Conservation (phyloP, 148 eudicot species). For the Nepenthes gracilis region DNA sequence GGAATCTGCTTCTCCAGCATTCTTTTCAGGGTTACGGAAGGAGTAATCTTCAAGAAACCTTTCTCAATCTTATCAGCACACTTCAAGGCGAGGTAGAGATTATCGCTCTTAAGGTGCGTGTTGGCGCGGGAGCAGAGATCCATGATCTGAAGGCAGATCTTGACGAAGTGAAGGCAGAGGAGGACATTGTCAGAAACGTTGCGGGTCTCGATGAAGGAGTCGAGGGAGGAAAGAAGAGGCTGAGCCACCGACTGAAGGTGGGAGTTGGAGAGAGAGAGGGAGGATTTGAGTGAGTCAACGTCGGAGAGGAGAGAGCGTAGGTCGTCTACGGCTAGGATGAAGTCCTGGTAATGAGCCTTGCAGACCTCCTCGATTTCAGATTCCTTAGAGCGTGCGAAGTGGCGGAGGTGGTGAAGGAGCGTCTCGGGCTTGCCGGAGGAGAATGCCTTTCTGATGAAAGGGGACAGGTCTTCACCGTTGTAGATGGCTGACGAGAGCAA, state of each 20-base stretch:
- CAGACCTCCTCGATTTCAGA: conserved; percentile 83
- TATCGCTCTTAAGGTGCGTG: conserved; percentile 28
- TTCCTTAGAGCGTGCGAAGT: conserved; percentile 61
- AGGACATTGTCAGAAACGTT: conserved; percentile 36
- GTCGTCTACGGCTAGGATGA: conserved; percentile 89
- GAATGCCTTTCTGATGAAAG: conserved; percentile 78
- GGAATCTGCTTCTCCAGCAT: conserved; percentile 79
- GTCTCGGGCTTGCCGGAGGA: conserved; percentile 66
- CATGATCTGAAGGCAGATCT: conserved; percentile 24
- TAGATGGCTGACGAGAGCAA: conserved; percentile 80
- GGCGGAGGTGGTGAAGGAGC: conserved; percentile 58
- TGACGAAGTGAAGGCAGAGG: conserved; percentile 30
- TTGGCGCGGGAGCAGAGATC: conserved; percentile 65
- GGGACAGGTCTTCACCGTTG: conserved; percentile 82
- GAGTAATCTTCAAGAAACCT: conserved; percentile 26
- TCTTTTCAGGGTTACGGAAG: conserved; percentile 43
- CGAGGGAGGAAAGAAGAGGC: conserved; percentile 56
- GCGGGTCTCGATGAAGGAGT: conserved; percentile 42
- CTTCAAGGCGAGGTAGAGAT: conserved; percentile 62
- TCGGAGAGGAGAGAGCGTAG: conserved; percentile 88
- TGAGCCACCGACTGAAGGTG: conserved; percentile 56
- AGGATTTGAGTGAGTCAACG: conserved; percentile 72
- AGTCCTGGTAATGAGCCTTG: conserved; percentile 88
- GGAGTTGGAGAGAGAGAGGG: conserved; percentile 51
- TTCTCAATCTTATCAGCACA: conserved; percentile 56